These are phyloP conservation scores for Pugionium dolabratum DNA, from an alignment of 345 rosid species.

Conservation along the genomic window DNA sequence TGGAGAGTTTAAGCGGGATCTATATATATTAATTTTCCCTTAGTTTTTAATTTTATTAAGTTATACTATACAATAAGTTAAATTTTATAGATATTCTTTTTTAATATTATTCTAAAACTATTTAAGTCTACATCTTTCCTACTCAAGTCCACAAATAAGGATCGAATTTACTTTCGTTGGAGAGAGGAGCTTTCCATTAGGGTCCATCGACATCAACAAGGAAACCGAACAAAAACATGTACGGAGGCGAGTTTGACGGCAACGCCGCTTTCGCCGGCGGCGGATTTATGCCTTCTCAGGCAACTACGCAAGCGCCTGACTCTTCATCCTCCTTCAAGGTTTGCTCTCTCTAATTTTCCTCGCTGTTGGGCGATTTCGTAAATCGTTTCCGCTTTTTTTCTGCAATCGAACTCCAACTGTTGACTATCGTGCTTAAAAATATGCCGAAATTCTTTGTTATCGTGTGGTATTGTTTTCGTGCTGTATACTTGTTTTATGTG, in stretches of 20 bases:
- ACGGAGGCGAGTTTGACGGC: constrained; percentile 72
- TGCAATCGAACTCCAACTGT: neutral
- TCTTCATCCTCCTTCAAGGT: constrained; percentile 57
- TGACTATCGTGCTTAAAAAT: constrained; percentile 1
- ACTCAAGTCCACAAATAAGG: neutral
- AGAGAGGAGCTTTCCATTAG: constrained; percentile 29
- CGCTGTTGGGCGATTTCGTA: neutral
- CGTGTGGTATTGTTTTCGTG: neutral
- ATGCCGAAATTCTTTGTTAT: constrained; percentile 7
- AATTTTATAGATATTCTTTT: no score
- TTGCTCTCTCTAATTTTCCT: constrained; percentile 18
- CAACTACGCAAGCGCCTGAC: constrained; percentile 53
- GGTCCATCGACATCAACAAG: constrained; percentile 18
- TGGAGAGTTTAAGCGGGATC: no score
- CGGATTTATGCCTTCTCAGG: constrained; percentile 84
- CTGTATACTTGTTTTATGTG: neutral
- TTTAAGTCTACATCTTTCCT: neutral
- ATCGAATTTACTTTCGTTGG: constrained; percentile 9
- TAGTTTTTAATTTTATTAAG: no score
- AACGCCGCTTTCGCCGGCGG: constrained; percentile 86
- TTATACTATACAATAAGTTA: no score
- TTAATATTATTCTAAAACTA: neutral
- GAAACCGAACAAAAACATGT: constrained; percentile 40
- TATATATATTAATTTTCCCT: no score
- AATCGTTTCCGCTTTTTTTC: constrained; percentile 3